A percentile compares a stretch with the other conserved stretches of the same genome.
These are phyloP conservation scores for Asterochloris erici DNA, from an alignment of 139 green algal genomes.

Conservation along the genomic window DNA sequence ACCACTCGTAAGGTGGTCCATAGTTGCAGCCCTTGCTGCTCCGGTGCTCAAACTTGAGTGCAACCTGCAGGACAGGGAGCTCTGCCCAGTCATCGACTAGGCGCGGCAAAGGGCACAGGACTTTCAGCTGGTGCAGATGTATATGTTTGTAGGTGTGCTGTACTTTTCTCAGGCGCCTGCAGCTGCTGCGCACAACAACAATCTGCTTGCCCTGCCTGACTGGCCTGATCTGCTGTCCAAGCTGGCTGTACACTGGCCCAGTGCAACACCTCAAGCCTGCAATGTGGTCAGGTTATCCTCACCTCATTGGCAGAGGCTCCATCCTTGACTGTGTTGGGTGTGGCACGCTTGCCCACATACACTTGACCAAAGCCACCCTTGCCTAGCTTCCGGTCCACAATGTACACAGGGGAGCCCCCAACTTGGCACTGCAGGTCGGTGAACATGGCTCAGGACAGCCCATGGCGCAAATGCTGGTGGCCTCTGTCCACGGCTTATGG, in stretches of 20 bases:
- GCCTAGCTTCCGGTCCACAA: constrained; percentile 87
- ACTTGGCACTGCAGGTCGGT: constrained; percentile 68
- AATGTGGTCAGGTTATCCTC: constrained; percentile 1
- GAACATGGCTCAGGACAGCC: background rate
- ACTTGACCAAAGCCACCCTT: constrained; percentile 96
- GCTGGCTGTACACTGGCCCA: background rate
- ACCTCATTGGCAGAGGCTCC: constrained; percentile 74
- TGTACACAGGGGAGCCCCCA: constrained; percentile 80
- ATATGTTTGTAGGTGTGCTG: too few species aligned
- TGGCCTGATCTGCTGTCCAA: too few species aligned
- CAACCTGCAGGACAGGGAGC: constrained; percentile 58
- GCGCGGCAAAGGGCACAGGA: too few species aligned
- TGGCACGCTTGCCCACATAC: constrained; percentile 71
- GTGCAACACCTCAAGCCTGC: background rate
- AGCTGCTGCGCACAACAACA: too few species aligned
- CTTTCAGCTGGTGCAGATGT: too few species aligned
- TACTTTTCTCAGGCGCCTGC: too few species aligned
- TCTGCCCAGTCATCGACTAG: too few species aligned
- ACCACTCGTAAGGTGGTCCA: constrained; percentile 98
- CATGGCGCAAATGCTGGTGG: too few species aligned
- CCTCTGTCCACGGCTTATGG: too few species aligned
- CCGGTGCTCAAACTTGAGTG: constrained; percentile 97
- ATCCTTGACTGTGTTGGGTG: constrained; percentile 66
- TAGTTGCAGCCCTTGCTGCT: constrained; percentile 98
- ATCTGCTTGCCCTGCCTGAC: too few species aligned